A percentile compares a stretch with the other conserved stretches of the same genome.
phyloP scores from a whole-genome alignment of 2,329 filamentous ascomycete genomes.

The Calonectria henricotiae region DNA sequence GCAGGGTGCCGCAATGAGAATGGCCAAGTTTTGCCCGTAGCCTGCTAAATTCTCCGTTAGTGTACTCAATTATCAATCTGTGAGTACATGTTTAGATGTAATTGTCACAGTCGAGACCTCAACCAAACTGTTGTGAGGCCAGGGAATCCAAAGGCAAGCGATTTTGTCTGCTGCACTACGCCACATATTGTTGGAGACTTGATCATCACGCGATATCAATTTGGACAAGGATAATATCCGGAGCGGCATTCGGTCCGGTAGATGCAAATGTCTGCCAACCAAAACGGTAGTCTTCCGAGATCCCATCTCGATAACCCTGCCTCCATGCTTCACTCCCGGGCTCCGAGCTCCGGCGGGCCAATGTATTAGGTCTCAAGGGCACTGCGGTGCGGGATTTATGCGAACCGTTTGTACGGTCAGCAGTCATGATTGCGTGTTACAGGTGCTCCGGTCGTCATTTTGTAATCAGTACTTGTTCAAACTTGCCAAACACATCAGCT shows the following conservation, averaged over 20 bases:
- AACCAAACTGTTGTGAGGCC: too few relatives aligned
- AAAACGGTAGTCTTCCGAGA: neutral
- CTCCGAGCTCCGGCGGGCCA: constrained; percentile 1
- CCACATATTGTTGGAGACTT: neutral
- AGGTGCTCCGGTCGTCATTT: neutral
- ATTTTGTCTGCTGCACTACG: neutral
- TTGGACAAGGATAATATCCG: neutral
- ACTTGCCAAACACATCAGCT: neutral
- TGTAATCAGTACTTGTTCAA: neutral
- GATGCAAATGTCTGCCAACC: neutral
- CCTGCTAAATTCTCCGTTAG: neutral
- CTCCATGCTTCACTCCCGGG: neutral
- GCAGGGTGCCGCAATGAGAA: neutral
- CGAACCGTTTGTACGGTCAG: neutral
- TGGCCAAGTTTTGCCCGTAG: neutral
- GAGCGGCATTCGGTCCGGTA: constrained; percentile 21
- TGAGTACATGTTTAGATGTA: neutral
- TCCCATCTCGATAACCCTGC: constrained; percentile 15
- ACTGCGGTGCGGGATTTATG: constrained; percentile 14
- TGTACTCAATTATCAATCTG: neutral
- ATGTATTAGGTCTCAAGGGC: neutral
- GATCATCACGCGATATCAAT: neutral
- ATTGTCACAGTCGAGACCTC: neutral
- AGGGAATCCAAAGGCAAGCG: neutral
- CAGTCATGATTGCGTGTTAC: constrained; percentile 6